These are phyloP conservation scores for Fusarium ramigenum DNA, from an alignment of 2,329 filamentous ascomycete species.

Conservation along the genomic window DNA sequence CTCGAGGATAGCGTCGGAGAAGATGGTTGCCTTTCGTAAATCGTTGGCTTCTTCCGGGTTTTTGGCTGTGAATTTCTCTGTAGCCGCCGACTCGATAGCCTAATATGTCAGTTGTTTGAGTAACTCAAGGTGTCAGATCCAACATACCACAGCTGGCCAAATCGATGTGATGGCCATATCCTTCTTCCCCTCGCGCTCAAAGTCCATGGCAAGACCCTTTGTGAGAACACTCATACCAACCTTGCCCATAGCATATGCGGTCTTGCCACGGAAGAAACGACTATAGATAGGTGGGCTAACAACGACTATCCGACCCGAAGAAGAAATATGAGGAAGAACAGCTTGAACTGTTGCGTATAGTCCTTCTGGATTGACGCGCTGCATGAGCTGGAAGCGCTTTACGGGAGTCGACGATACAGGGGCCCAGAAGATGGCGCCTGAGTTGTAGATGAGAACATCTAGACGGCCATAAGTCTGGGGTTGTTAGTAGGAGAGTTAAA, in stretches of 20 bases:
- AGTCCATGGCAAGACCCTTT: constrained; percentile 85
- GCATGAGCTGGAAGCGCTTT: constrained; percentile 82
- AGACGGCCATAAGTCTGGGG: constrained; percentile 66
- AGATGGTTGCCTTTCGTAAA: constrained; percentile 76
- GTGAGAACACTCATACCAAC: constrained; percentile 84
- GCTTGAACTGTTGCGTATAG: constrained; percentile 78
- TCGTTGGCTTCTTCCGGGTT: constrained; percentile 62
- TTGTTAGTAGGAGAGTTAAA: not conserved
- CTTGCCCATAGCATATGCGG: constrained; percentile 82
- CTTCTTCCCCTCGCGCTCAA: constrained; percentile 68
- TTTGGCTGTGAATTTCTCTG: constrained; percentile 59
- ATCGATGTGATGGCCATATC: constrained; percentile 83
- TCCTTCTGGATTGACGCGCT: constrained; percentile 77
- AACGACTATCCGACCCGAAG: constrained; percentile 74
- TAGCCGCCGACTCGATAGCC: constrained; percentile 80
- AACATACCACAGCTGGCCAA: constrained; percentile 78
- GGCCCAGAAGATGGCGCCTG: constrained; percentile 87
- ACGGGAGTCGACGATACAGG: constrained; percentile 76
- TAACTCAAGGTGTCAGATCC: not conserved
- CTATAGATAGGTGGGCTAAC: constrained; percentile 88
- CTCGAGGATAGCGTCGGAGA: constrained; percentile 80
- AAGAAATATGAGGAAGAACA: constrained; percentile 70
- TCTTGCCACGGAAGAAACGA: constrained; percentile 86
- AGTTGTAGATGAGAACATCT: constrained; percentile 83
- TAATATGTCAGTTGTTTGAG: constrained; percentile 16